phyloP scores from a whole-genome alignment of 129 eudicot species.

The Flaveria sonorensis region DNA sequence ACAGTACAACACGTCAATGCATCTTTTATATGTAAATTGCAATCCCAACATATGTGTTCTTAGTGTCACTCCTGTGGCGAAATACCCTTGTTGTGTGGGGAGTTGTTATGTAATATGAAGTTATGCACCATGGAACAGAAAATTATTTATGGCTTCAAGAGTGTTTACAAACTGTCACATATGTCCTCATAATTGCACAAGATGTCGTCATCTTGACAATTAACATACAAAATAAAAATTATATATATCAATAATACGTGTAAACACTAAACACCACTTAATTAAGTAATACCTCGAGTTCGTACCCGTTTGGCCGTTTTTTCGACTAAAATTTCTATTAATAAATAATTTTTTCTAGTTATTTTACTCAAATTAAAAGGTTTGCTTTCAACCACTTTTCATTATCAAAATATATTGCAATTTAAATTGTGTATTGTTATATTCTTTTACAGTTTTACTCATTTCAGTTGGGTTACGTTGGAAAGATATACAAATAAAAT shows the following conservation, averaged over 20 bases:
- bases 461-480: no score
- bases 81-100: slow-evolving; percentile 17
- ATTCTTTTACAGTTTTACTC: no score
- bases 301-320: no score
- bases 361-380: no score
- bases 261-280: no score
- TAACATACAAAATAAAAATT: neutral
- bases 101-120: neutral
- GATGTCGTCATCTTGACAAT: slow-evolving; percentile 33
- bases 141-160: slow-evolving; percentile 26
- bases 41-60: slow-evolving; percentile 41
- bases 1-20: slow-evolving; percentile 34
- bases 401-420: no score
- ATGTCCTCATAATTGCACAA: slow-evolving; percentile 36
- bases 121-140: neutral
- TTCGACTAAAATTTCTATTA: no score
- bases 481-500: no score
- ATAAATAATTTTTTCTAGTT: no score
- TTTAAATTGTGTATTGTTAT: no score
- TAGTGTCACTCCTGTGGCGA: slow-evolving; percentile 37
- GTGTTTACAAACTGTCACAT: slow-evolving; percentile 16
- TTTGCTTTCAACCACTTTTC: no score
- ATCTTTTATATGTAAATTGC: slow-evolving; percentile 7
- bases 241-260: neutral
- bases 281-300: no score